Evolutionary conservation across 2,329 filamentous ascomycete genomes (phyloP).

Genomic region (Penicillium decumbens): DNA sequence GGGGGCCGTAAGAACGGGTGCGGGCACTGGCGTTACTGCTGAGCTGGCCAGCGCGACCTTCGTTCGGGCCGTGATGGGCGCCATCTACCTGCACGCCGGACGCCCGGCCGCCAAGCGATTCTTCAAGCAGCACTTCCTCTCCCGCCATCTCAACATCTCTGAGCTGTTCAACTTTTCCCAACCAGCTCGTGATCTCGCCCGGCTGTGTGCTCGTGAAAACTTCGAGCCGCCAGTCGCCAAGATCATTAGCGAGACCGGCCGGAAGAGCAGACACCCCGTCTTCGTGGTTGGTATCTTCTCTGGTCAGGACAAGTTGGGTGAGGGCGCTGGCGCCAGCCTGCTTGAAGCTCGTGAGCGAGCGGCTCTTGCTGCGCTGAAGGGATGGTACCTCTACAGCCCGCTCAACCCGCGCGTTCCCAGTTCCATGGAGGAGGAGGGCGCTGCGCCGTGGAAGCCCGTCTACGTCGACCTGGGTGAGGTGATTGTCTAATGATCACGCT

Average conservation of each 20-base stretch:
- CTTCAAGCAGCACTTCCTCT: conserved; percentile 76
- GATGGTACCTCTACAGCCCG: conserved; percentile 95
- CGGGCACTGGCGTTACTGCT: conserved; percentile 40
- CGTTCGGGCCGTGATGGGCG: conserved; percentile 76
- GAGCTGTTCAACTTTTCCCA: conserved; percentile 77
- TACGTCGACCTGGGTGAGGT: conserved; percentile 69
- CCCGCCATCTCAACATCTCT: conserved; percentile 69
- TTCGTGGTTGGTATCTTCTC: conserved; percentile 93
- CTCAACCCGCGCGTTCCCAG: conserved; percentile 62
- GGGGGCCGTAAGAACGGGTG: conserved; percentile 26
- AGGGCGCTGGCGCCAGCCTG: conserved; percentile 75
- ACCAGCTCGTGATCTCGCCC: conserved; percentile 76
- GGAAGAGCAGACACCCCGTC: conserved; percentile 77
- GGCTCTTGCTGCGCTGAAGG: conserved; percentile 78
- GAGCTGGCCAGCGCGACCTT: conserved; percentile 67
- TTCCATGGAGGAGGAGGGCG: conserved; percentile 60
- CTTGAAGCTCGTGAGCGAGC: conserved; percentile 73
- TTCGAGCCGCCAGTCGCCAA: conserved; percentile 84
- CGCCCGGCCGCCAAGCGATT: conserved; percentile 74
- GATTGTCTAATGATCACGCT: conserved; percentile 44
- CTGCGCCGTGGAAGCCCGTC: conserved; percentile 61
- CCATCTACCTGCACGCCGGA: conserved; percentile 80
- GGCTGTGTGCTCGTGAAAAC: conserved; percentile 80
- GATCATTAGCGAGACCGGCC: conserved; percentile 85
- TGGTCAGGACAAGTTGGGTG: conserved; percentile 83